These are phyloP conservation scores for Cladorrhinum sp. DNA, from an alignment of 2,329 filamentous ascomycete species.

Conservation along the genomic window DNA sequence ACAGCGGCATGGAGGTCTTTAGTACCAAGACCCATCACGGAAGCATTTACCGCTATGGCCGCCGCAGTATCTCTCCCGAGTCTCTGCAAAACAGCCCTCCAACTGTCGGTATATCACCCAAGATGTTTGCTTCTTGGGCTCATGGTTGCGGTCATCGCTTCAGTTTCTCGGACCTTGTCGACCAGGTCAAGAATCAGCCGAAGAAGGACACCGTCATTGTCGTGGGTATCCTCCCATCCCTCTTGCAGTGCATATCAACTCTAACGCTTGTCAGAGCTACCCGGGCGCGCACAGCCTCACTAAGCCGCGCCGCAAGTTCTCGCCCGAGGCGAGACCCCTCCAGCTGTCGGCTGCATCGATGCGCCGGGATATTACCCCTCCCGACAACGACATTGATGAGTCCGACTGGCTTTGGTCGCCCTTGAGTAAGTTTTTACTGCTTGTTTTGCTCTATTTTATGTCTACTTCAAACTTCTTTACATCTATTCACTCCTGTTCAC, in stretches of 20 bases:
- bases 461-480: too few species aligned
- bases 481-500: too few species aligned
- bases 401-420: neutral
- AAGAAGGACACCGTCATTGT: neutral
- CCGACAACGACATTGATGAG: neutral
- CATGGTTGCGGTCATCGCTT: neutral
- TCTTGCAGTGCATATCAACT: neutral
- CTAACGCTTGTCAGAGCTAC: neutral
- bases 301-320: neutral
- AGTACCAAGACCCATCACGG: neutral
- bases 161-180: neutral
- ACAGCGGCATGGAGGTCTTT: conserved; percentile 3
- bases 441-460: too few species aligned
- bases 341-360: neutral
- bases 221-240: neutral
- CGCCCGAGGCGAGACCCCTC: neutral
- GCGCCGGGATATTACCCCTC: neutral
- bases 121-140: neutral
- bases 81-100: neutral
- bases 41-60: neutral
- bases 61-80: neutral
- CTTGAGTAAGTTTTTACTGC: neutral
- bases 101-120: neutral
- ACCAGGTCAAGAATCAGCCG: neutral
- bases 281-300: neutral